Base-by-base conservation (phyloP, 2,329 filamentous ascomycete species). In the Albophoma yamanashiensis region DNA sequence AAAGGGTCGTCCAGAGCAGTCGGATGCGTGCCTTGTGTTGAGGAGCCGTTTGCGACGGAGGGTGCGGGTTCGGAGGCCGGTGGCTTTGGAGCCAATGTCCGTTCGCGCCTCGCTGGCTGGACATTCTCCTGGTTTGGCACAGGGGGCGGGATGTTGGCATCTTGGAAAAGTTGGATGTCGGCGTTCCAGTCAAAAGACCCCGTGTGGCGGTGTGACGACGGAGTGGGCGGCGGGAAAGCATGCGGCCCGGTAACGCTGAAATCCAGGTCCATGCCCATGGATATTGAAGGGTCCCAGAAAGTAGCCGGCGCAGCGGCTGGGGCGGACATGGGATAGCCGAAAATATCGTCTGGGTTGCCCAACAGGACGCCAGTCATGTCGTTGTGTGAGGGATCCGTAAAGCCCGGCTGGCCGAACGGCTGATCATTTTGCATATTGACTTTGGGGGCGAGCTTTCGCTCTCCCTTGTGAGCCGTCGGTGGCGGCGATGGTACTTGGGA, bases 261-360 rank as follows among this genome's bases (percentile, higher is more conserved):
- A 66, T 86, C 83, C 58, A 87, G 71, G 60, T 86, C 83, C 81
- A 87, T 85, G 31, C 74, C 77, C 77, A 86, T 81, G 61, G 71
- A 70, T 40, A 73, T 67, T 58, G 80, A 78, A 4, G 78, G 74
- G 61, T 85, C 82, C 85, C 84, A 87, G 63, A 85, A 86, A 43
- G 78, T 81, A 3, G 75, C 71, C 1, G 80, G 75, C 4, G 76
- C 76, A 2, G 77, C 76, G 39, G 78, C 77, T 25, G 83, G 79
- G 3, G 81, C 82, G n/a, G 84, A 82, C 70, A 87, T 75, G 36
- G 84, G 81, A 67, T 84, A 85, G 34, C 76, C 76, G 67, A 86
- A 86, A 70, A 87, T 76, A 64, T 86, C 83, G 59, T 75, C 75
- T 15, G 79, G 74, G 27, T 75, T 73, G 22, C 75, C 74, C 64